Base-by-base conservation (phyloP, 176 grass and related monocot genomes). In the Rhynchospora pubera region DNA sequence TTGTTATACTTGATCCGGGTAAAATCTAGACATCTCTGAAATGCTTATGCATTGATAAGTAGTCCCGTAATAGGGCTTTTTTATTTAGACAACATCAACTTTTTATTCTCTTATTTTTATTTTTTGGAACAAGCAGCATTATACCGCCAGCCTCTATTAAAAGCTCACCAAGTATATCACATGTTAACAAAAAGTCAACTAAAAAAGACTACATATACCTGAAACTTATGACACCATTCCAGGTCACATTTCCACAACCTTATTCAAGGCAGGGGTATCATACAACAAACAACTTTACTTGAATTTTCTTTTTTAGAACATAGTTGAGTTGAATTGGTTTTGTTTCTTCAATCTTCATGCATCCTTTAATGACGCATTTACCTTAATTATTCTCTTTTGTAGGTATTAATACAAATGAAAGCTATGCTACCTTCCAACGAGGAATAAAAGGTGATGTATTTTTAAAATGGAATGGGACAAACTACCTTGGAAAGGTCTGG, bases 1-100 rank as follows among this genome's bases (percentile, higher is more conserved):
- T 97, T 0, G 59, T 94, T 65, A 94, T 97, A 32, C 0, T 97
- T 3, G 94, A 94, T 77, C 94, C 94, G 75, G 91, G 91, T 97
- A 70, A 82, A 71, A 39, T 39, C 34, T 5, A 11, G 12, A n/a
- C 23, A 76, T 28, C 48, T 76, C 53, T 7, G 9, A 3, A 51
- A 73, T 39, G 34, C 46, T 3, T 26, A 50, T 15, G 11, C 11
- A 74, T 51, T 14, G 0, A 14, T 50, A 50, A 23, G 44, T 74
- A 74, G 4, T 51, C 39, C 23, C 11, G 24, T 3, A 50, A 48
- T 24, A 50, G 22, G 1, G 34, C 34, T 39, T 39, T 2, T 39
- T 39, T 3, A 5, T 4, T 39, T 0, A 39, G 2, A 39, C 34
- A 39, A 39, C 0, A 39, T 39, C 34, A 39, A 39, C 0, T 2